Percentiles rank a stretch among this genome's conserved stretches.
phyloP scores from a whole-genome alignment of 1,284 basidiomycete species.

The Ustilago cynodontis region DNA sequence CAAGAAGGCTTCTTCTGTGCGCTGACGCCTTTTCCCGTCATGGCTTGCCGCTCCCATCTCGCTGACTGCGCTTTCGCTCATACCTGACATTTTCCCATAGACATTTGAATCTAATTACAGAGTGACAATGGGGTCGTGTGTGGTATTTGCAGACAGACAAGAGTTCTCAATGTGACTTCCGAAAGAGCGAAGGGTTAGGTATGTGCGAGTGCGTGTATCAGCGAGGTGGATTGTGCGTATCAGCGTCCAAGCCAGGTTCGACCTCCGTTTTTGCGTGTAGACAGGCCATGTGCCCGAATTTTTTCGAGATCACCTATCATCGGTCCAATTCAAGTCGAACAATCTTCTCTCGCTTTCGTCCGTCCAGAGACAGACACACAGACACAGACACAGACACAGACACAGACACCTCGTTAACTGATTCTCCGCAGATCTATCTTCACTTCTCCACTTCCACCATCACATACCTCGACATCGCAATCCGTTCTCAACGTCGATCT shows the following conservation, averaged over 20 bases:
- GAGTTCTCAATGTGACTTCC: neutral
- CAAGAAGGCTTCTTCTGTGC: neutral
- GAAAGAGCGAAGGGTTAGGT: neutral
- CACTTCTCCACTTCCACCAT: slow-evolving; percentile 12
- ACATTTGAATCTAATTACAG: too few relatives aligned
- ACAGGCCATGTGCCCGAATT: slow-evolving; percentile 11
- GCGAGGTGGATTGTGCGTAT: slow-evolving; percentile 16
- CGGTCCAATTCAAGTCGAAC: slow-evolving; percentile 8
- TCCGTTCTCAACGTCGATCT: slow-evolving; percentile 27
- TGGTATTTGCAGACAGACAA: neutral
- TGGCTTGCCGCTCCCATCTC: neutral
- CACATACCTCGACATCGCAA: neutral
- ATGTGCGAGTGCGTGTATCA: slow-evolving; percentile 1
- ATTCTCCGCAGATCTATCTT: neutral
- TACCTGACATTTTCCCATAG: too few relatives aligned
- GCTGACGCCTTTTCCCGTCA: slow-evolving; percentile 13
- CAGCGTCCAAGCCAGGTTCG: slow-evolving; percentile 3
- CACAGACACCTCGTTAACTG: slow-evolving; percentile 1
- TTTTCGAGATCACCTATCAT: slow-evolving; percentile 8
- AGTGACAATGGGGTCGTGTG: too few relatives aligned
- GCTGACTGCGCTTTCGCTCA: slow-evolving; percentile 6
- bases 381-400: too few relatives aligned
- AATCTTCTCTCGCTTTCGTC: slow-evolving; percentile 10
- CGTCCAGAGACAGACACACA: neutral
- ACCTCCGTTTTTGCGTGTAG: slow-evolving; percentile 15